phyloP scores from a whole-genome alignment of 257 asterid genomes.

The Craterostigma plantagineum region DNA sequence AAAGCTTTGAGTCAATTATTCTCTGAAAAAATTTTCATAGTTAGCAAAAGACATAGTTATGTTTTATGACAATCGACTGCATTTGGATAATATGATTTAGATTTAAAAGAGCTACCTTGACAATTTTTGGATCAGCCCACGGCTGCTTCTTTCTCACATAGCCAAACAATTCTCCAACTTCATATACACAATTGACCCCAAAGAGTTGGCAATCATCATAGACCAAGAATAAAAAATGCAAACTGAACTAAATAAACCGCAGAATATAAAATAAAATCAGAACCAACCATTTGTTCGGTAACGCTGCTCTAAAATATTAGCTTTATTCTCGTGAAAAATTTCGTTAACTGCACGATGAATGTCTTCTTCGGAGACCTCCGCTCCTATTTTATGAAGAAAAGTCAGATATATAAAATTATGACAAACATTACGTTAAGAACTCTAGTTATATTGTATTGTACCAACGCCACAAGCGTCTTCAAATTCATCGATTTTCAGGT shows the following conservation, averaged over 20 bases:
- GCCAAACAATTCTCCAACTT: slow-evolving; percentile 76
- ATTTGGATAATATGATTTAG: background rate
- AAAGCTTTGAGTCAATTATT: slow-evolving; percentile 52
- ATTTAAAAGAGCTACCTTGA: slow-evolving; percentile 32
- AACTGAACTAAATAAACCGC: background rate
- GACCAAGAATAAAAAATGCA: background rate
- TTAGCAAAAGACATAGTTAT: background rate
- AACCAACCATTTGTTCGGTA: slow-evolving; percentile 71
- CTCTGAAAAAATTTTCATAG: slow-evolving; percentile 28
- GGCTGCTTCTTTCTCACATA: slow-evolving; percentile 70
- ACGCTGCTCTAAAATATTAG: slow-evolving; percentile 55
- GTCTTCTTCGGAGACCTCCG: slow-evolving; percentile 62
- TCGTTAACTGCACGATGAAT: slow-evolving; percentile 40
- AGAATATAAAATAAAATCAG: slow-evolving; percentile 2
- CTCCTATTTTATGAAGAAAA: slow-evolving; percentile 31
- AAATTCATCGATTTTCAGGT: slow-evolving; percentile 32
- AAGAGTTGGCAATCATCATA: background rate
- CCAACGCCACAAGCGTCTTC: slow-evolving; percentile 91
- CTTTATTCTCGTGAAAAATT: slow-evolving; percentile 49
- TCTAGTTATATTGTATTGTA: slow-evolving; percentile 9
- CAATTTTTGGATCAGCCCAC: slow-evolving; percentile 87
- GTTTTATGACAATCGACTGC: background rate
- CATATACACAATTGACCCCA: slow-evolving; percentile 7
- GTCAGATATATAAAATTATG: background rate
- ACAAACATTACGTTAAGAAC: background rate